Conservation (phyloP, 306 rosid species). For the Prunus mongolica region DNA sequence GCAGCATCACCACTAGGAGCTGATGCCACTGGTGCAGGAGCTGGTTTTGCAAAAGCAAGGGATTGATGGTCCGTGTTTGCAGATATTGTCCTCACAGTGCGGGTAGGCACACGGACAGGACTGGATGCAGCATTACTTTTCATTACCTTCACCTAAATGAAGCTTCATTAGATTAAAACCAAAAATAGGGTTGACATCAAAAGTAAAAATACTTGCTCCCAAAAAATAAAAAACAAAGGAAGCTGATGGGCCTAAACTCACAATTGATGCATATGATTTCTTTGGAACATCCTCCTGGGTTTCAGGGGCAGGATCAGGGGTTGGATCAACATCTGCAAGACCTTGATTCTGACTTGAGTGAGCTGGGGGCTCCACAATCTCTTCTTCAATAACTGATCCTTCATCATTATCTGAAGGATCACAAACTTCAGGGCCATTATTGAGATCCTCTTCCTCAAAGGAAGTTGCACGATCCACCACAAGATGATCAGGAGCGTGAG, state of each 20-base stretch:
- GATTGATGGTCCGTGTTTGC: constrained; percentile 50
- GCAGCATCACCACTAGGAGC: constrained; percentile 53
- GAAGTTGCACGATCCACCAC: constrained; percentile 46
- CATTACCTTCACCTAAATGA: constrained; percentile 59
- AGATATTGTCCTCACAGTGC: constrained; percentile 44
- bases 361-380: constrained; percentile 43
- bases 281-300: constrained; percentile 68
- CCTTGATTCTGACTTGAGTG: constrained; percentile 38
- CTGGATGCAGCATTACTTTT: constrained; percentile 40
- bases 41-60: constrained; percentile 41
- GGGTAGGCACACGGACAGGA: constrained; percentile 47
- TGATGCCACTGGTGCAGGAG: constrained; percentile 46
- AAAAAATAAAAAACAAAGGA: not conserved
- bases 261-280: constrained; percentile 86
- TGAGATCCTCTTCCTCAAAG: constrained; percentile 52
- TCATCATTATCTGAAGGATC: constrained; percentile 65
- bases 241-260: constrained; percentile 42
- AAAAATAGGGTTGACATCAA: constrained; percentile 3
- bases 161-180: constrained; percentile 21
- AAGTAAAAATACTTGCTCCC: not conserved
- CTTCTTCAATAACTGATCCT: constrained; percentile 66
- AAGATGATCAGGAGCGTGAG: constrained; percentile 46
- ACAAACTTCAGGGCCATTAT: constrained; percentile 65
- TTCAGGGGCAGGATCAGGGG: constrained; percentile 56
- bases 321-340: constrained; percentile 37